Percentiles rank a stretch among this genome's conserved stretches.
Conservation (phyloP, 371 early-diverging fungal species). For the Hamiltosporidium tvaerminnensis region DNA sequence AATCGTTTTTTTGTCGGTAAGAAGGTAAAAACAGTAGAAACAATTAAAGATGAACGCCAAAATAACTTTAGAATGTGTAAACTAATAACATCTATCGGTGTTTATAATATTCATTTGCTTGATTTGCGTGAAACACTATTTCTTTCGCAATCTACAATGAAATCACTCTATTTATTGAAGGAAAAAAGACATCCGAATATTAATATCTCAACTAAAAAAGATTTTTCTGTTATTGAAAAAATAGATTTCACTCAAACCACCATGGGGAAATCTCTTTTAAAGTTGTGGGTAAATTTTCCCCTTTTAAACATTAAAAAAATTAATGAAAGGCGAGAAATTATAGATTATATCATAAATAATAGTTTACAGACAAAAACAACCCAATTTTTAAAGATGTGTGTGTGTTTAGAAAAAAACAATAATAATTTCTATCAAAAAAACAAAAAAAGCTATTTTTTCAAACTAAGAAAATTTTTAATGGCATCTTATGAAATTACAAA, state of each 20-base stretch:
- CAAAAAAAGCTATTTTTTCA: conserved; percentile 1
- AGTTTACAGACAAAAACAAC: neutral
- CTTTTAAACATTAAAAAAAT: conserved; percentile 20
- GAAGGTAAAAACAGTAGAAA: no score
- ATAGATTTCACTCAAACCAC: conserved; percentile 8
- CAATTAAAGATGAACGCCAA: no score
- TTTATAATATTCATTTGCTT: no score
- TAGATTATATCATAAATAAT: conserved; percentile 13
- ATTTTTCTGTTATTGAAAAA: neutral
- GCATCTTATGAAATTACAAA: neutral
- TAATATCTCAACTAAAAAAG: neutral
- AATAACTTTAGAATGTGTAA: no score
- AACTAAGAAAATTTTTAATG: neutral
- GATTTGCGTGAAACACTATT: no score
- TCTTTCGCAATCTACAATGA: no score
- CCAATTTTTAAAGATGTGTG: neutral
- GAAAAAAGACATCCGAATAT: neutral
- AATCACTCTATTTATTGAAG: neutral
- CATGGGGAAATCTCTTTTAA: conserved; percentile 25
- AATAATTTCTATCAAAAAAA: neutral
- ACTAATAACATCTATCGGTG: no score
- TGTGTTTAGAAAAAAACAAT: neutral
- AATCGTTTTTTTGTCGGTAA: no score
- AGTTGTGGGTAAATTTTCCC: conserved; percentile 31
- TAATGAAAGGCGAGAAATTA: conserved; percentile 18